Evolutionary conservation across 1,284 basidiomycete genomes (phyloP), one percentile per base, ranked within the genome.

Genomic region (Irpex rosettiformis): DNA sequence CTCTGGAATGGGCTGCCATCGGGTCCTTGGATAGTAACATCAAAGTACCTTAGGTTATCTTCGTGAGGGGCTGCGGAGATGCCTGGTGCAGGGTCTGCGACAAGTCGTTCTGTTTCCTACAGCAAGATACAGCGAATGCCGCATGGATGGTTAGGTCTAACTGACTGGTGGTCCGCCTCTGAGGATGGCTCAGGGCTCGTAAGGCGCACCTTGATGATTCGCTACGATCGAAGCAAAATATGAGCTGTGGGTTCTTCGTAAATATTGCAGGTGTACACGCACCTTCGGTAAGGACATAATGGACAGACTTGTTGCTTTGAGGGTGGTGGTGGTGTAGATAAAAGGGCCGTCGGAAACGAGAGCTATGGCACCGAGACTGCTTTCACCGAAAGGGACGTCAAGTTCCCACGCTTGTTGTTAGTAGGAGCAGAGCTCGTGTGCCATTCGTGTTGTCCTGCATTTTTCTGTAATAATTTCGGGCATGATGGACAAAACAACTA

Each of bases 1-100:
- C 95, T 86, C 74, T 94, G 87, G 73, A 98, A 99, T 0, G 97
- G 95, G 69, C 93, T 96, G 40, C 92, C 93, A 63, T 89, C 90
- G 1, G 96, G 96, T 28, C 96, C 96, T 65, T 93, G 83, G 67
- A 99, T 96, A 54, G 93, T 91, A 48, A 99, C 96, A 78, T 99
- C 95, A 78, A 99, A 99, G 79, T 99, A 98, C 56, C 96, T 84
- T 61, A 99, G 78, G 76, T 99, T 99, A 72, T 99, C 96, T 13
- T 99, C 96, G 69, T 99, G 96, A 4, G 96, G 95, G 8, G 82
- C 77, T 18, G 96, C 97, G 25, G 91, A 85, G 65, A 99, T 99
- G 54, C 96, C 96, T 25, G 96, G 96, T 3, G 95, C 94, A 37
- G 96, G 94, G 76, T 99, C 96, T 48, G 93, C 88, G 56, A 96